A percentile compares a stretch with the other conserved stretches of the same genome.
These are phyloP conservation scores for Orbilia ellipsospora DNA, from an alignment of 2,329 filamentous ascomycete genomes.

Conservation along the genomic window DNA sequence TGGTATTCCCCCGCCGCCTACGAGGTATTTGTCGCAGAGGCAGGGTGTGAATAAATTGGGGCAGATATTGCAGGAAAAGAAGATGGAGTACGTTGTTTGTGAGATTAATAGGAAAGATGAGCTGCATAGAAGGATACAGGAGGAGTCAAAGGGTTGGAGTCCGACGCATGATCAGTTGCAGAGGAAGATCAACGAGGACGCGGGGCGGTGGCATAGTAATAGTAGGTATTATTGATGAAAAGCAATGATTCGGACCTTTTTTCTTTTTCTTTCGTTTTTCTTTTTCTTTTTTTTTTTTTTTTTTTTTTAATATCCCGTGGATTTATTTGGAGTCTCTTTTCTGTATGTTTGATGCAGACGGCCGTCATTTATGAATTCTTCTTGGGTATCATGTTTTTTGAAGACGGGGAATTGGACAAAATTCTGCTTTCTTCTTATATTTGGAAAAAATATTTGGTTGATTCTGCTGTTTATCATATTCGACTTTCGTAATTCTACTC, in stretches of 20 bases:
- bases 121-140: slow-evolving; percentile 36
- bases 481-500: no score
- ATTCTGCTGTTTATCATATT: no score
- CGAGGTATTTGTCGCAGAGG: slow-evolving; percentile 43
- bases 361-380: no score
- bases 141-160: slow-evolving; percentile 41
- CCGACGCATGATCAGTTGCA: not conserved
- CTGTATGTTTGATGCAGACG: no score
- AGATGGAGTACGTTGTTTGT: slow-evolving; percentile 41
- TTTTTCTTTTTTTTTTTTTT: not conserved
- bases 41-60: slow-evolving; percentile 23
- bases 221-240: not conserved
- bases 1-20: slow-evolving; percentile 40
- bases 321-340: no score
- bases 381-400: no score
- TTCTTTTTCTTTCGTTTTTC: not conserved
- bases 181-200: no score
- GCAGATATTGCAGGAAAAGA: slow-evolving; percentile 34
- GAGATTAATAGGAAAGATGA: slow-evolving; percentile 50
- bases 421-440: no score
- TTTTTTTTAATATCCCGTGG: no score
- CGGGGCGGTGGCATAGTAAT: no score
- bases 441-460: no score
- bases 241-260: not conserved
- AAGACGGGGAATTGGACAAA: no score